Base-by-base conservation (phyloP, 176 grass and related monocot genomes). In the Hordeum marinum region DNA sequence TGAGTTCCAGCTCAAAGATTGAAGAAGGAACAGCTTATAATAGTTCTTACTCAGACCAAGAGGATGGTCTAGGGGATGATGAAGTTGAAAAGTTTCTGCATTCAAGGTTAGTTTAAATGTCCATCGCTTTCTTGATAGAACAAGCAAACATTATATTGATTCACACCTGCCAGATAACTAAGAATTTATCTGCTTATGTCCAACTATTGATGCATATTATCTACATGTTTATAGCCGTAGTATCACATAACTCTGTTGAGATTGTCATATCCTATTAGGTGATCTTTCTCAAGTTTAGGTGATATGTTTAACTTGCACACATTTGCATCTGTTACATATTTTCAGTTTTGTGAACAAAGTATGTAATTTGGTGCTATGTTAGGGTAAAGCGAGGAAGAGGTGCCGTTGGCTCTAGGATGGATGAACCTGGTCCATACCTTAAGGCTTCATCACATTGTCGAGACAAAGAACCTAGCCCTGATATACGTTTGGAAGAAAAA, bases 341-440 rank as follows among this genome's bases (percentile, higher is more conserved):
- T 8, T 3, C 12, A 24, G 12, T 63, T 42, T 48, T 35, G 23
- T 78, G 78, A 72, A 15, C 62, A 46, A 60, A 41, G 27, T 5
- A 21, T 79, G 7, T 81, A 68, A 78, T 36, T 66, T 82, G 55
- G 40, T 61, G 41, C 45, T 77, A 2, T 88, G 24, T 21, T 82
- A 98, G 95, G 80, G 83, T 75, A 12, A 98, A 98, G 76, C 87
- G 89, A 46, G 95, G 95, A 68, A 85, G 95, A 66, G 95, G 95
- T n/a, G 89, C 87, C 5, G 54, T 98, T 83, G 95, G 95, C 77
- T 95, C 93, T 70, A 90, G 95, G 77, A 98, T 95, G 95, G 93
- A 95, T 59, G 93, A 98, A 79, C 84, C 91, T 74, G 95, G 93
- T 87, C 91, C 95, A 59, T 92, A 87, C 60, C 89, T 87, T 60